Percentiles rank a stretch among this genome's conserved stretches.
Conservation (phyloP, 345 rosid species). For the Gossypium herbaceum region DNA sequence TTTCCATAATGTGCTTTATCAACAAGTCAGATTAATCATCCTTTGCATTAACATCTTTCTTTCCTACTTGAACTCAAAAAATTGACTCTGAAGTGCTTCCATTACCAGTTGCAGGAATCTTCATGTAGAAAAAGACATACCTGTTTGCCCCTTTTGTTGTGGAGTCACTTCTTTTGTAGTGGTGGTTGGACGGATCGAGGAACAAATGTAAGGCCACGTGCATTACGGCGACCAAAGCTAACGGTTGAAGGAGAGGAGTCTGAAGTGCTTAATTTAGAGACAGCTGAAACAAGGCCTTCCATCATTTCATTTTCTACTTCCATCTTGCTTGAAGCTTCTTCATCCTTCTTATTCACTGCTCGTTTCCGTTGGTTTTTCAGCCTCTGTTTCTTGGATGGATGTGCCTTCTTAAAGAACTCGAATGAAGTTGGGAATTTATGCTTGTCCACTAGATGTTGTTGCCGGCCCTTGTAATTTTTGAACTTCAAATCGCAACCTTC, state of each 20-base stretch:
- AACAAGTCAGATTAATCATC: neutral
- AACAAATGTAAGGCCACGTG: constrained; percentile 68
- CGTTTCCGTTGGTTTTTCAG: constrained; percentile 50
- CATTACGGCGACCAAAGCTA: constrained; percentile 77
- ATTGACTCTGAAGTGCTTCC: neutral
- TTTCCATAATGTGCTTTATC: neutral
- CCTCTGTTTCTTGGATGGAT: constrained; percentile 74
- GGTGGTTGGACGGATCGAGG: constrained; percentile 60
- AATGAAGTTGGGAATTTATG: constrained; percentile 87
- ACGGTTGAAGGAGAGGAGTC: constrained; percentile 69
- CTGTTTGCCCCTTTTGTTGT: constrained; percentile 23
- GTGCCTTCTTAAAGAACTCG: constrained; percentile 71
- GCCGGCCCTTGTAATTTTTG: constrained; percentile 72
- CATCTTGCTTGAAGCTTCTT: constrained; percentile 46
- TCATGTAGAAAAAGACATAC: constrained; percentile 9
- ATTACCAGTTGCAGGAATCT: neutral
- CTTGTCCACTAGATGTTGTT: constrained; percentile 77
- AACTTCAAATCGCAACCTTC: constrained; percentile 86
- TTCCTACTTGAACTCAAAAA: neutral
- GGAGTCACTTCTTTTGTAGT: constrained; percentile 35
- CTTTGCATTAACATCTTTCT: neutral
- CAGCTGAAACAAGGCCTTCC: constrained; percentile 71
- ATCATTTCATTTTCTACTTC: constrained; percentile 69
- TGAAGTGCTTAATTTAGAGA: constrained; percentile 71
- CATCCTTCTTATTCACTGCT: constrained; percentile 24